Base-by-base conservation (phyloP, 495 filamentous ascomycete species). In the Penicillium cosmopolitanum region DNA sequence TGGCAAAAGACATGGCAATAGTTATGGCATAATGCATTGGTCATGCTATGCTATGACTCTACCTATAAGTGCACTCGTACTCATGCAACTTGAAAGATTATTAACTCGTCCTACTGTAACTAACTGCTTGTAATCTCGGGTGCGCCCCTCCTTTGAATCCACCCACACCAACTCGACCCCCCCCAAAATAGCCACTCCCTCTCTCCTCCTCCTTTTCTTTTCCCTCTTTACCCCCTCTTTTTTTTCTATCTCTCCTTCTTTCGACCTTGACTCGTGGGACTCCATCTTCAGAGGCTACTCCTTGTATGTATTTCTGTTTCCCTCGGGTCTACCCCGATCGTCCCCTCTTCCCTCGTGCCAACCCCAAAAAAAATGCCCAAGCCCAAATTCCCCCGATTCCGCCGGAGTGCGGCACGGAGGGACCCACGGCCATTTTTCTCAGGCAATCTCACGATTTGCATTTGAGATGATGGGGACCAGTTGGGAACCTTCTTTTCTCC, bases 191-290 rank as follows among this genome's bases (percentile, higher is more conserved):
- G 46, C 35, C 28, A 23, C 23, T 21, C 19, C 19, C 19, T 21
- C 19, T 21, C 19, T 21, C 23, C 23, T 23, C 61, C 53, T 58
- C 65, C 61, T 57, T 61, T 61, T 52, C 63, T 65, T 65, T 62
- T 64, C 60, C 51, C 63, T 61, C 36, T 61, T 61, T 58, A 56
- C 65, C 57, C 58, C 38, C 56, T 50, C 52, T 56, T 57, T 50
- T 50, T 55, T 59, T 61, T 57, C 61, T 53, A 47, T 56, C 36
- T 46, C 54, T 59, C 53, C 54, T 28, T n/a, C 18, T 12, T 54
- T 64, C 69, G 72, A 72, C 71, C 72, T 77, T 75, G 53, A 67
- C 69, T 77, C 69, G 74, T 74, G 72, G 73, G 74, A 72, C 65
- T 68, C 40, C 47, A 50, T 43, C 46, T 55, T 23, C 54, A 28